Evolutionary conservation across 169 alveolate species (phyloP).

Genomic region (Fabrea salina): DNA sequence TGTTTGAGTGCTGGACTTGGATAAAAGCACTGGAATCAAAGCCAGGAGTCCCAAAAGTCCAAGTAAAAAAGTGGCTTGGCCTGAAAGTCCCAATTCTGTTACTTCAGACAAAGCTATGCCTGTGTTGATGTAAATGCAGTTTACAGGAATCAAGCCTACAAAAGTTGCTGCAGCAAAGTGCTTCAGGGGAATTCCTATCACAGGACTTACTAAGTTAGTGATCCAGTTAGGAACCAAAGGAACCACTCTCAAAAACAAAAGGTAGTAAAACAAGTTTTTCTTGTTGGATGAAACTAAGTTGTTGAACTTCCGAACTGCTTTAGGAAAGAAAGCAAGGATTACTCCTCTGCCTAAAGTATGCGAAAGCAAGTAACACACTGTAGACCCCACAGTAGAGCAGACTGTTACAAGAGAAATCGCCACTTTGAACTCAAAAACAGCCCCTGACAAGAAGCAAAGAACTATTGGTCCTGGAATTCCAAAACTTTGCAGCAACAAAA

Average conservation of each 20-base stretch:
- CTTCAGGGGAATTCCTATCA: conserved; percentile 54
- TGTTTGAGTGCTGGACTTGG: no score
- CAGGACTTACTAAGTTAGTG: conserved; percentile 65
- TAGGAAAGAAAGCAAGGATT: conserved; percentile 51
- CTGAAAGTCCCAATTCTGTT: conserved; percentile 47
- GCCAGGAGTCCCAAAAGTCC: conserved; percentile 50
- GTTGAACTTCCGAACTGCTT: conserved; percentile 40
- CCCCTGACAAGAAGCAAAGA: conserved; percentile 70
- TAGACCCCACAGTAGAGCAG: conserved; percentile 77
- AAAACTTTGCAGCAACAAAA: conserved; percentile 65
- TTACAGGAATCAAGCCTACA: conserved; percentile 72
- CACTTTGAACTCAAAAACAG: conserved; percentile 59
- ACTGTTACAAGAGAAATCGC: conserved; percentile 62
- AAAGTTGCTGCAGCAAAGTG: conserved; percentile 56
- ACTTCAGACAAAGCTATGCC: conserved; percentile 61
- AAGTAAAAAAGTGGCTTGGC: conserved; percentile 28
- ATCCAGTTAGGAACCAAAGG: conserved; percentile 74
- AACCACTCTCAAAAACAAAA: conserved; percentile 72
- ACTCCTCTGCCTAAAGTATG: conserved; percentile 62
- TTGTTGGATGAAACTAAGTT: conserved; percentile 41
- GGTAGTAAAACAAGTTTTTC: conserved; percentile 61
- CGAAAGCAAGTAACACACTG: conserved; percentile 63
- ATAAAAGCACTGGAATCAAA: conserved; percentile 58
- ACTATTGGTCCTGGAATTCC: conserved; percentile 85
- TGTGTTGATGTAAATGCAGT: conserved; percentile 58